phyloP scores from a whole-genome alignment of 192 early-diverging fungal species.

The Cladochytrium replicatum region DNA sequence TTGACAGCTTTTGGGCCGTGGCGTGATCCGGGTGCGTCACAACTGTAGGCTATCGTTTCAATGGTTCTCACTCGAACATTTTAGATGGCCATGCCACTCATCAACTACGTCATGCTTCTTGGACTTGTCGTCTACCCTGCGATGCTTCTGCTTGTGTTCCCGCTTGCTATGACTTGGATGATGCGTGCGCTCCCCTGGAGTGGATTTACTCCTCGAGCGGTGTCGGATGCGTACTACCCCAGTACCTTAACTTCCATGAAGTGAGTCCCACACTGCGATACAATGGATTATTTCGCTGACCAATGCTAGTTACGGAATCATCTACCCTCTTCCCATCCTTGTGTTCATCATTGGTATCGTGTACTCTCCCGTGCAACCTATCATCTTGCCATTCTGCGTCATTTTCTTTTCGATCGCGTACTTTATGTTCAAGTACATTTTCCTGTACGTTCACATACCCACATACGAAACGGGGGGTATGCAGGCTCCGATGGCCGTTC shows the following conservation, averaged over 20 bases:
- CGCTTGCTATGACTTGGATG: constrained; percentile 36
- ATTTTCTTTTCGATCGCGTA: constrained; percentile 36
- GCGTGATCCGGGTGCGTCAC: not conserved
- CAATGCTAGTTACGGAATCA: constrained; percentile 40
- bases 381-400: constrained; percentile 40
- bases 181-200: constrained; percentile 15
- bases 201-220: constrained; percentile 25
- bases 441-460: constrained; percentile 44
- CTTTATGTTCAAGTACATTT: constrained; percentile 44
- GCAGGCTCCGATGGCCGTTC: constrained; percentile 30
- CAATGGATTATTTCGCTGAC: too few species aligned
- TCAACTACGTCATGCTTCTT: constrained; percentile 37
- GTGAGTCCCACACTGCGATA: too few species aligned
- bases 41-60: not conserved
- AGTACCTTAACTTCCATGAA: constrained; percentile 30
- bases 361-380: constrained; percentile 36
- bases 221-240: constrained; percentile 42
- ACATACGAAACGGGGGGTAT: constrained; percentile 39
- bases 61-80: constrained; percentile 1
- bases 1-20: not conserved
- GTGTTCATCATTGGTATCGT: constrained; percentile 40
- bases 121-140: constrained; percentile 30
- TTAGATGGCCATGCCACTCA: constrained; percentile 25
- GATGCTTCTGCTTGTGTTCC: constrained; percentile 33
- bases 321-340: constrained; percentile 36